These are phyloP conservation scores for Daldinia concentrica DNA, from an alignment of 495 filamentous ascomycete genomes.

Conservation along the genomic window DNA sequence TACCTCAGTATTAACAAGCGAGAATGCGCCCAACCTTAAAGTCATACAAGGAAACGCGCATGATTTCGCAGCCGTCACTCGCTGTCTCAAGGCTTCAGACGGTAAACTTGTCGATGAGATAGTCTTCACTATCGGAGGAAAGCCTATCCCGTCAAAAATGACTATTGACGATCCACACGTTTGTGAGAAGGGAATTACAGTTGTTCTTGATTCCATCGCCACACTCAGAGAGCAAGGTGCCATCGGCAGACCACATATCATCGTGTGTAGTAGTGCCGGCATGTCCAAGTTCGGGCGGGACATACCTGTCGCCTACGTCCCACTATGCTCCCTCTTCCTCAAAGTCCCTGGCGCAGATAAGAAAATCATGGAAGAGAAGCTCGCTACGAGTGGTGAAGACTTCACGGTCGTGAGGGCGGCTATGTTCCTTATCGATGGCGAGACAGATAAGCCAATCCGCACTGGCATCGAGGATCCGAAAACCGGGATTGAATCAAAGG, in stretches of 20 bases:
- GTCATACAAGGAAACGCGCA: constrained; percentile 64
- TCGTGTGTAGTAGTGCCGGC: constrained; percentile 65
- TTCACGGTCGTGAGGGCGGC: constrained; percentile 60
- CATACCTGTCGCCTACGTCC: constrained; percentile 58
- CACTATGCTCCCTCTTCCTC: constrained; percentile 62
- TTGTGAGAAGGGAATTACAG: constrained; percentile 60
- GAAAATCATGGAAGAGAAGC: constrained; percentile 62
- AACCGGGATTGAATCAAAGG: constrained; percentile 42
- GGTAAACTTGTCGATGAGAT: constrained; percentile 50
- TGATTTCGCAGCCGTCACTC: constrained; percentile 53
- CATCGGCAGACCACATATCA: constrained; percentile 53
- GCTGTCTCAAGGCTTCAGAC: constrained; percentile 45
- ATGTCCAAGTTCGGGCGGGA: constrained; percentile 59
- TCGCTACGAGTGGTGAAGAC: constrained; percentile 48
- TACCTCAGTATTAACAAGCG: constrained; percentile 49
- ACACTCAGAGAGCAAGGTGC: constrained; percentile 27
- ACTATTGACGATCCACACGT: constrained; percentile 64
- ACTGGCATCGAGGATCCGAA: constrained; percentile 54
- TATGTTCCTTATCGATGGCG: constrained; percentile 43
- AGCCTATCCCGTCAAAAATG: constrained; percentile 41
- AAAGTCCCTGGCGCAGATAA: constrained; percentile 67
- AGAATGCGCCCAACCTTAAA: constrained; percentile 51
- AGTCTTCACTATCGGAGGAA: constrained; percentile 59
- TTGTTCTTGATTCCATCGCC: constrained; percentile 57
- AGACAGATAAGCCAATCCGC: constrained; percentile 44